Base-by-base conservation (phyloP, 1,284 basidiomycete species). In the Ceratobasidium sp. region DNA sequence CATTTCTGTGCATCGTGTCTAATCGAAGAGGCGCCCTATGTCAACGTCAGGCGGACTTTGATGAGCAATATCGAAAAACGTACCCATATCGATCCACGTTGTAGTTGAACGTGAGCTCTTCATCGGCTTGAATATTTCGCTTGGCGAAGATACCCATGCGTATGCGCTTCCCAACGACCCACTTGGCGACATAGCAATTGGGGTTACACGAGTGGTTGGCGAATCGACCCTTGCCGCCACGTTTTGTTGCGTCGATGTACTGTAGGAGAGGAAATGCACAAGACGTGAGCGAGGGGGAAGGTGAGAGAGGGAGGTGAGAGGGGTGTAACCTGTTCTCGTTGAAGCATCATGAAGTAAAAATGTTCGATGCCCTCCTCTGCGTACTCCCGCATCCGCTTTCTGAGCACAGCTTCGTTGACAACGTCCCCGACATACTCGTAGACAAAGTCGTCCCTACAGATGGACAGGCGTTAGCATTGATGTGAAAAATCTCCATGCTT, bases 301-400 rank as follows among this genome's bases (percentile, higher is more conserved):
- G 29, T 32, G 80, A 79, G 40, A 17, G 67, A 64, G 32, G 19
- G 40, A 79, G 61, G 34, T 73, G 59, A 75, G 13, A 22, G 65
- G 40, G 80, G 80, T n/a, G 90, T 78, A 79, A 95, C 95, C 89
- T 99, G 96, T 80, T 98, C 96, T 81, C 95, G 96, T 84, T 99
- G 98, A 76, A 99, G 85, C 94, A 98, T 97, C 98, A 99, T 99
- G 82, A 99, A 99, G 85, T 99, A 99, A 82, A 99, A 99, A 84
- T 99, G 97, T 76, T 91, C 88, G 79, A 99, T 96, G 19, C 97
- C 97, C 83, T 98, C 96, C 56, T 92, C 89, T 1, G 91, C 96
- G 83, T 99, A 99, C 51, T 93, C 91, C 67, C 93, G 90, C 96
- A 99, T 99, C 52, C 97, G 91, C 83, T 95, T 95, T 83, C 93